Evolutionary conservation across 495 filamentous ascomycete genomes (phyloP).

Genomic region (Podospora comata): DNA sequence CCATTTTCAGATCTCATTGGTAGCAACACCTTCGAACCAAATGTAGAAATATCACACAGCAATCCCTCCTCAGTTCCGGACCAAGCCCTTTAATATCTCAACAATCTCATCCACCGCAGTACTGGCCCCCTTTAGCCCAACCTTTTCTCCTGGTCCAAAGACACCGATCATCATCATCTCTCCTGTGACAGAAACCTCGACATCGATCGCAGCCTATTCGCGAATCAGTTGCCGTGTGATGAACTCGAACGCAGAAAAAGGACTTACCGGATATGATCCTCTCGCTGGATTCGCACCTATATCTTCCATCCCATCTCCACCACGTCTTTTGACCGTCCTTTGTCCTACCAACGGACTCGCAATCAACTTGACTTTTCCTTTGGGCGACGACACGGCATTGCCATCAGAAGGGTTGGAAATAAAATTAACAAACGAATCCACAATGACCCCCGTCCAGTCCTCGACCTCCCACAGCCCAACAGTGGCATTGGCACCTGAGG

Average conservation of each 20-base stretch:
- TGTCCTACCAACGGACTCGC: background rate
- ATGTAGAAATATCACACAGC: background rate
- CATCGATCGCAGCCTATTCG: slow-evolving; percentile 49
- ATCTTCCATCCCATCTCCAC: background rate
- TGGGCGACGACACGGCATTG: background rate
- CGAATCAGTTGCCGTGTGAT: background rate
- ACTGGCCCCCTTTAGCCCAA: slow-evolving; percentile 12
- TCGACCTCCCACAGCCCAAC: slow-evolving; percentile 50
- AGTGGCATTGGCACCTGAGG: slow-evolving; percentile 30
- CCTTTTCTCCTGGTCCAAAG: slow-evolving; percentile 36
- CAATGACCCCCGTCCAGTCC: slow-evolving; percentile 45
- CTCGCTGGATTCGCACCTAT: slow-evolving; percentile 25
- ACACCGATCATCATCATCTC: slow-evolving; percentile 53
- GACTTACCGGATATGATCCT: slow-evolving; percentile 39
- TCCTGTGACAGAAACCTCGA: slow-evolving; percentile 49
- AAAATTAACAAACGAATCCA: slow-evolving; percentile 57
- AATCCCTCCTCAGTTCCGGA: background rate
- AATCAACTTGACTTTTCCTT: background rate
- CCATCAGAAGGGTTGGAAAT: slow-evolving; percentile 29
- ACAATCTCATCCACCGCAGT: slow-evolving; percentile 11
- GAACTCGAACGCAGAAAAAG: background rate
- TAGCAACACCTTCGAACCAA: too few relatives aligned
- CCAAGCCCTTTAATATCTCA: background rate
- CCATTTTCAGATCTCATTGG: too few relatives aligned
- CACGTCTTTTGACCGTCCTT: background rate